Conservation (phyloP, 257 asterid species). For the Ballota nigra region DNA sequence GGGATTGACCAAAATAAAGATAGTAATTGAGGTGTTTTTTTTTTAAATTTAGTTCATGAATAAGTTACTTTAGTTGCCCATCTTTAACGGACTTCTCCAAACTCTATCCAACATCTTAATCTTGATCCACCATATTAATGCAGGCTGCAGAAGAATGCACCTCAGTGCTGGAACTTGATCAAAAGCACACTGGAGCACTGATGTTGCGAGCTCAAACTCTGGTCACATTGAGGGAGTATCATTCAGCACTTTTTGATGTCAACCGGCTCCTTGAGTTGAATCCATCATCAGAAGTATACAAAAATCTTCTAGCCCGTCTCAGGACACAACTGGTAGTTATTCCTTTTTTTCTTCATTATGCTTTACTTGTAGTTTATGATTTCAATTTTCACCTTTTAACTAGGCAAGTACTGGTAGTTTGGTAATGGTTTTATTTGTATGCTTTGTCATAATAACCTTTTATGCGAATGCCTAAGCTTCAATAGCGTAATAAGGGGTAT, state of each 20-base stretch:
- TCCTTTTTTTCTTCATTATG: conserved; percentile 21
- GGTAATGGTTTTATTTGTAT: neutral
- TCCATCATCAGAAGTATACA: conserved; percentile 85
- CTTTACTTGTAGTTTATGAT: conserved; percentile 8
- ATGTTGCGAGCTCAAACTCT: conserved; percentile 97
- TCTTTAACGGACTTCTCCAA: neutral
- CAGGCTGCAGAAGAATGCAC: conserved; percentile 99
- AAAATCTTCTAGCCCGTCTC: conserved; percentile 69
- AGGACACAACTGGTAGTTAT: conserved; percentile 76
- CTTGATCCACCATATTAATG: conserved; percentile 17
- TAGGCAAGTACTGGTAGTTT: neutral
- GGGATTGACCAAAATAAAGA: neutral
- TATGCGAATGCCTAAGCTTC: neutral
- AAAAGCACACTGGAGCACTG: conserved; percentile 89
- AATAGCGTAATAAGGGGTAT: neutral
- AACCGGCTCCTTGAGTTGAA: conserved; percentile 82
- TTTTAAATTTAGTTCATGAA: neutral
- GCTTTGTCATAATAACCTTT: neutral
- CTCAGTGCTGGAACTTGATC: conserved; percentile 92
- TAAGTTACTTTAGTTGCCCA: neutral
- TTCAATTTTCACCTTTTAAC: neutral
- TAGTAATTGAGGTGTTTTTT: neutral
- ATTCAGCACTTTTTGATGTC: conserved; percentile 92
- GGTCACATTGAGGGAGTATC: conserved; percentile 90
- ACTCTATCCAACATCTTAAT: neutral